These are phyloP conservation scores for Paecilomyces variotii DNA, from an alignment of 2,329 filamentous ascomycete species.

Conservation along the genomic window DNA sequence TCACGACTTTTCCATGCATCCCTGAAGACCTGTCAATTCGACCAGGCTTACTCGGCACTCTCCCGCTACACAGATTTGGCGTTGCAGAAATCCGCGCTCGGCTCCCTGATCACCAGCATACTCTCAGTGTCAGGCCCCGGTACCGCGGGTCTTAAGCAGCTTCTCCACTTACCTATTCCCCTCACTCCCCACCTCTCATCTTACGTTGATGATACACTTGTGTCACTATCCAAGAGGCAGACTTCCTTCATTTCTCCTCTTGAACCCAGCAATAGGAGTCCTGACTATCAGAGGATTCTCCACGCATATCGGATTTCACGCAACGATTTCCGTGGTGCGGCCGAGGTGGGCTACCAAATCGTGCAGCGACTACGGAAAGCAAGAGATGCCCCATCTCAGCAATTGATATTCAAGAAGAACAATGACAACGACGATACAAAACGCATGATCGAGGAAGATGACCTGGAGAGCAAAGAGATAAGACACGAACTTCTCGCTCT, in stretches of 20 bases:
- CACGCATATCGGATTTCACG: constrained; percentile 84
- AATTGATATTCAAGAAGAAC: constrained; percentile 28
- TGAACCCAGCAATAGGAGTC: constrained; percentile 36
- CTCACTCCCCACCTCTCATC: constrained; percentile 59
- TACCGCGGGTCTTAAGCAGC: constrained; percentile 42
- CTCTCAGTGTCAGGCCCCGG: constrained; percentile 32
- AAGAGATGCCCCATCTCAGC: constrained; percentile 23
- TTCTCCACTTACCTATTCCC: constrained; percentile 67
- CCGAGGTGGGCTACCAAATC: constrained; percentile 49
- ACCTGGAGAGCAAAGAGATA: constrained; percentile 47
- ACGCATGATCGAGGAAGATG: constrained; percentile 28
- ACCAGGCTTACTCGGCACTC: constrained; percentile 73
- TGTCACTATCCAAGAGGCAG: constrained; percentile 61
- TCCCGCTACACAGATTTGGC: constrained; percentile 63
- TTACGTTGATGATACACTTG: constrained; percentile 70
- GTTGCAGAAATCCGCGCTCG: constrained; percentile 64
- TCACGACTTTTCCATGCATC: constrained; percentile 78
- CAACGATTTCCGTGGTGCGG: constrained; percentile 75
- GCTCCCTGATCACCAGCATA: constrained; percentile 51
- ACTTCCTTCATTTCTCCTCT: constrained; percentile 48
- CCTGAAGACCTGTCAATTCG: constrained; percentile 69
- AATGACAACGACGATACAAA: constrained; percentile 23
- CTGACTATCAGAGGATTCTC: constrained; percentile 78
- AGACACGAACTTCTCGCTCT: constrained; percentile 73
- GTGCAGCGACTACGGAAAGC: constrained; percentile 43